Evolutionary conservation across 2,329 filamentous ascomycete genomes (phyloP).

Genomic region (Talaromyces funiculosus): DNA sequence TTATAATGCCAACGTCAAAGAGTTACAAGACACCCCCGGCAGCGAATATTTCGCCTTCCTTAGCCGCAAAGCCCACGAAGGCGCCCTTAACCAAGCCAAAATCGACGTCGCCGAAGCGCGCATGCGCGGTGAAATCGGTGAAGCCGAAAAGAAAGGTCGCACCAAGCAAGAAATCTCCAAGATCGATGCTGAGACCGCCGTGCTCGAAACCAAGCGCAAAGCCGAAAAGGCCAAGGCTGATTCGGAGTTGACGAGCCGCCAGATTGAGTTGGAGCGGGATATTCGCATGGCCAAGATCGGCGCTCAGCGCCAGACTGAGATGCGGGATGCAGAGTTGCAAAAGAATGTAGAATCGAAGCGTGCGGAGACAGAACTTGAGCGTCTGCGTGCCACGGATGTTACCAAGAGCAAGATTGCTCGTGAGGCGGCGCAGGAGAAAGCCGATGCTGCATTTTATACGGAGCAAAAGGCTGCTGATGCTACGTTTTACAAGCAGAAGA

Average conservation of each 20-base stretch:
- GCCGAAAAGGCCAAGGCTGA: slow-evolving; percentile 75
- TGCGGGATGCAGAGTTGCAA: slow-evolving; percentile 73
- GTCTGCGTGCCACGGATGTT: slow-evolving; percentile 69
- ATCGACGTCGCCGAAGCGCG: slow-evolving; percentile 55
- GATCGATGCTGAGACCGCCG: slow-evolving; percentile 79
- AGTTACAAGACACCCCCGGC: slow-evolving; percentile 74
- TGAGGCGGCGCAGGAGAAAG: slow-evolving; percentile 40
- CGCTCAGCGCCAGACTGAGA: slow-evolving; percentile 66
- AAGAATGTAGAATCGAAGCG: slow-evolving; percentile 71
- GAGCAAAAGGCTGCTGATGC: slow-evolving; percentile 52
- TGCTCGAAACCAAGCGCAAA: slow-evolving; percentile 77
- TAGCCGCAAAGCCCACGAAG: slow-evolving; percentile 77
- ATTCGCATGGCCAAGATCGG: slow-evolving; percentile 71
- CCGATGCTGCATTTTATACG: slow-evolving; percentile 47
- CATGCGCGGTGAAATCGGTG: slow-evolving; percentile 57
- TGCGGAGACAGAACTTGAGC: slow-evolving; percentile 73
- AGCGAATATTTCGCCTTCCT: slow-evolving; percentile 80
- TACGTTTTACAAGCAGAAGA: slow-evolving; percentile 33
- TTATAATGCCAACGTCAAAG: slow-evolving; percentile 75
- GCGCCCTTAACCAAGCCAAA: slow-evolving; percentile 73
- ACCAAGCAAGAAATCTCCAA: slow-evolving; percentile 83
- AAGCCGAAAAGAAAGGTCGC: slow-evolving; percentile 70
- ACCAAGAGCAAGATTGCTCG: slow-evolving; percentile 61
- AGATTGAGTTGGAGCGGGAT: slow-evolving; percentile 66
- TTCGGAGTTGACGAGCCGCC: slow-evolving; percentile 65